Base-by-base conservation (phyloP, 768 basidiomycete genomes). In the Daedaleopsis nitida region DNA sequence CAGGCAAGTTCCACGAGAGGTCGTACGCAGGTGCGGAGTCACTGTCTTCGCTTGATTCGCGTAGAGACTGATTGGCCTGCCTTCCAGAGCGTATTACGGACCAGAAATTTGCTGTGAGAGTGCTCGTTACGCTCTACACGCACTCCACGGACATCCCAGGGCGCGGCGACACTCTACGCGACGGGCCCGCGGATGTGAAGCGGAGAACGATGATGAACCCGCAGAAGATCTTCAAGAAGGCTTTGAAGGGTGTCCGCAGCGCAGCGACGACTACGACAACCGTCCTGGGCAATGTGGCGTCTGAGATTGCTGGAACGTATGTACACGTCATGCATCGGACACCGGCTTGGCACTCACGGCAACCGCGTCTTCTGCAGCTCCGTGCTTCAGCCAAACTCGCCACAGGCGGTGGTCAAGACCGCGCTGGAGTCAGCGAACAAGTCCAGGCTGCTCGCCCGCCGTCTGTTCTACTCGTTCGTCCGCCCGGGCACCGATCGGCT, bases 311-410 rank as follows among this genome's bases (percentile, higher is more conserved):
- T 10, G 83, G 84, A 52, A 81, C 80, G 72, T 77, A 34, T 16
- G 70, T 48, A 21, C 21, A 19, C 17, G 35, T 16, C 1, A 10
- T n/a, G 35, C n/a, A 4, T 48, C 16, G 16, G 5, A 9, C 35
- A n/a, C 12, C 16, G 16, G 12, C 32, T 38, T 10, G 19, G 47
- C 7, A 32, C 27, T 32, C 27, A 14, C 13, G n/a, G 37, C 27
- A 32, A 14, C 35, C 23, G 32, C n/a, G 9, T 23, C 24, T 17
- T 37, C 24, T 39, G 57, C 52, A 86, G 85, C 60, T 88, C 87
- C 42, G 83, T 95, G n/a, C 74, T 96, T 21, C 93, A 95, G 72
- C 94, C 94, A 44, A 94, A 95, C 70, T 92, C 91, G 1, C 90
- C 92, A 0, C 84, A 85, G 69, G 88, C 89, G 24, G 85, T 89